Base-by-base conservation (phyloP, 2,329 filamentous ascomycete genomes). In the Trichoderma sp. region DNA sequence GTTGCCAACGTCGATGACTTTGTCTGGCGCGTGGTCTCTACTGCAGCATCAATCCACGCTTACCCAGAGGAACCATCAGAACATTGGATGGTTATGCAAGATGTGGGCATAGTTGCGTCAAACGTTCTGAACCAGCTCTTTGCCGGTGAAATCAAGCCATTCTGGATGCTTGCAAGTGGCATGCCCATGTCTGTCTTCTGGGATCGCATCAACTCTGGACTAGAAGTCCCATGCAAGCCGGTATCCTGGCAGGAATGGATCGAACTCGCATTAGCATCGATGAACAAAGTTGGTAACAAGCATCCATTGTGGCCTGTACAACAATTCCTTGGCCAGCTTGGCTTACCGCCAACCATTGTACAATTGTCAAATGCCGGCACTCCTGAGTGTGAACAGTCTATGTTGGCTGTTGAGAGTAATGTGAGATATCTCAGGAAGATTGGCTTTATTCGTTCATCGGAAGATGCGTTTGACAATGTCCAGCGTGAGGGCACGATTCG, bases 401-500 rank as follows among this genome's bases (percentile, higher is more conserved):
- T 56, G 4, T 30, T 21, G 14, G 73, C 70, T 3, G 34, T 75
- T 5, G 62, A 71, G 21, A 69, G 68, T 36, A 75, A 73, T 62
- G 65, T 74, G 28, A 39, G 65, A 1, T 74, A 73, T 62, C 69
- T 74, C 15, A 64, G 47, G 51, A 53, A 65, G 12, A 68, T 75
- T 30, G 72, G 65, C 3, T 75, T 75, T 36, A 67, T 96, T 89
- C 62, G 57, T 34, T 64, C 73, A 24, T 71, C 70, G 6, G 39
- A 18, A 24, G 36, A 39, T 8, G 63, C 56, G n/a, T 68, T 68
- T 60, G 70, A 56, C 63, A 62, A 30, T 14, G 34, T 56, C 28
- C 56, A 68, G 63, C 63, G 51, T 14, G 63, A 61, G 39, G 39
- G 30, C 14, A 68, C 53, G 9, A 61, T 71, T 64, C 36, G 61